These are phyloP conservation scores for Russula abietina DNA, from an alignment of 768 basidiomycete genomes.

Conservation along the genomic window DNA sequence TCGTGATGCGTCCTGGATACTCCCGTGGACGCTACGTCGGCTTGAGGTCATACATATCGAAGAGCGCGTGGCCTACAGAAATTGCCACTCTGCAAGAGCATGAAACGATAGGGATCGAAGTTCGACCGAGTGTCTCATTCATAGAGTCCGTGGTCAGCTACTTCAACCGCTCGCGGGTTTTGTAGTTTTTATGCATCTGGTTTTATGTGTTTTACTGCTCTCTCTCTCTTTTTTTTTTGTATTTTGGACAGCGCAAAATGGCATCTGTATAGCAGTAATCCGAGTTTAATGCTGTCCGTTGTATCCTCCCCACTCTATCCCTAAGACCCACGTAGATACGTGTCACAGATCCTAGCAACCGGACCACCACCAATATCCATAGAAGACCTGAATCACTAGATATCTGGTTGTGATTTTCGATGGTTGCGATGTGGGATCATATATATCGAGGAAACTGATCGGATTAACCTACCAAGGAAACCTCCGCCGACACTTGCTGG, in stretches of 20 bases:
- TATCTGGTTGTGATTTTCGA: too few species aligned
- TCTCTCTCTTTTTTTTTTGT: neutral
- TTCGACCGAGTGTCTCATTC: slow-evolving; percentile 12
- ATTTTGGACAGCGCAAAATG: neutral
- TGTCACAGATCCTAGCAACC: too few species aligned
- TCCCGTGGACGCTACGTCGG: neutral
- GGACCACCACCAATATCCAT: too few species aligned
- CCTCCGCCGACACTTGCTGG: too few species aligned
- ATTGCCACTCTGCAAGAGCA: slow-evolving; percentile 1
- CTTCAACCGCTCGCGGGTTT: slow-evolving; percentile 6
- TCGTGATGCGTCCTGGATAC: slow-evolving; percentile 11
- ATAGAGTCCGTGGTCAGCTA: slow-evolving; percentile 15
- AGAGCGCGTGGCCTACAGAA: slow-evolving; percentile 8
- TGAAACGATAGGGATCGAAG: slow-evolving; percentile 9
- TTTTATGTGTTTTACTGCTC: neutral
- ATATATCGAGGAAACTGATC: too few species aligned
- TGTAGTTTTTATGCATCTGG: neutral
- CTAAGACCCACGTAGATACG: too few species aligned
- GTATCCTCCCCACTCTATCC: neutral
- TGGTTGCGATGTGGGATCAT: too few species aligned
- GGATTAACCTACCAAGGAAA: too few species aligned
- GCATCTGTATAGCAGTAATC: neutral
- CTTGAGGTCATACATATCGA: slow-evolving; percentile 16
- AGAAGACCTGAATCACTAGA: too few species aligned
- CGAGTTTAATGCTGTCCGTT: neutral